Percentiles rank a stretch among this genome's conserved stretches.
These are phyloP conservation scores for Aureobasidium melanogenum DNA, from an alignment of 2,329 filamentous ascomycete species.

Conservation along the genomic window DNA sequence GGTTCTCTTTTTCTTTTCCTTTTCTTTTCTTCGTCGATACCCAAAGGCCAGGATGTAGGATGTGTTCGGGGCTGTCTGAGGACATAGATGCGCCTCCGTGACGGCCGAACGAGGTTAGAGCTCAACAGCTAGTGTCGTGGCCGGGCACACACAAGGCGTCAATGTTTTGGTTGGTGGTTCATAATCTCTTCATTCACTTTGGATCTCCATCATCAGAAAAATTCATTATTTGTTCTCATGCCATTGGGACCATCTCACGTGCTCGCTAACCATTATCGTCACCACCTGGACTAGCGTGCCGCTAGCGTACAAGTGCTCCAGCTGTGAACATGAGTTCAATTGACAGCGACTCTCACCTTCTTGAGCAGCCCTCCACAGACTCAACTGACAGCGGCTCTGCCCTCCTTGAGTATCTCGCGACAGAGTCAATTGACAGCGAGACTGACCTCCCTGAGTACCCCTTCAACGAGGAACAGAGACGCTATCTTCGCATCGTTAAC, in stretches of 20 bases:
- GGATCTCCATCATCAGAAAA: not conserved
- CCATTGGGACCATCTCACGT: not conserved
- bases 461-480: not conserved
- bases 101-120: not conserved
- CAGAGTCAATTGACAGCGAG: not conserved
- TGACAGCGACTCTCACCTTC: not conserved
- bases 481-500: not conserved
- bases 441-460: not conserved
- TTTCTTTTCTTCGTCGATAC: not conserved
- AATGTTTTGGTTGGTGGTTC: not conserved
- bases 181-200: not conserved
- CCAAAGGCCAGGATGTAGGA: not conserved
- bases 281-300: not conserved
- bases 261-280: not conserved
- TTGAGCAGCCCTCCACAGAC: not conserved
- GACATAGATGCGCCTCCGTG: not conserved
- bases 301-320: not conserved
- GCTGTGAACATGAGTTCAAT: not conserved
- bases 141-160: not conserved
- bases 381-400: not conserved
- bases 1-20: not conserved
- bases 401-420: not conserved
- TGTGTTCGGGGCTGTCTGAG: not conserved
- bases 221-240: not conserved
- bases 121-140: not conserved